Evolutionary conservation across 306 rosid genomes (phyloP), one percentile per base, ranked within the genome.

Genomic region (Ziziphus jujuba): DNA sequence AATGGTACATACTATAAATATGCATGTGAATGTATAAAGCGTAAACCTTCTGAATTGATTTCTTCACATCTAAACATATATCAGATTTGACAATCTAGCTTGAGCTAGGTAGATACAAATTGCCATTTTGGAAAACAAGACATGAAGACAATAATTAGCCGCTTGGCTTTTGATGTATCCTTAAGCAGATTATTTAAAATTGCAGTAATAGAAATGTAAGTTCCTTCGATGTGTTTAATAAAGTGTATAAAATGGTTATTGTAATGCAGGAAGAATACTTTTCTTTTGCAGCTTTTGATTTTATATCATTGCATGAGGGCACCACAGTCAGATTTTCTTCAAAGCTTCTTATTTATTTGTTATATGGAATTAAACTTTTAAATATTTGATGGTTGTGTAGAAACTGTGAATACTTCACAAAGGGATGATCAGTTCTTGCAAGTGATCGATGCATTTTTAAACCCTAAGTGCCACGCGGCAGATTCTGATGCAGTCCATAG

Each of bases 401-500:
- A 87, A 77, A 33, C 65, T 58, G 34, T 19, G 45, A 72, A 63
- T 45, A 54, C 65, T 56, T 66, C 77, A 54, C 67, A 51, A 31
- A 59, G 47, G 57, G 79, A 75, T 63, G 80, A 66, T 50, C 69
- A 59, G 6, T 53, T 77, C 72, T 51, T 77, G 78, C 79, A 72
- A 77, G 95, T 90, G 59, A 80, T 90, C 36, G 61, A 85, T 68
- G 97, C 97, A 71, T 90, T 80, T 80, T 60, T 82, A 77, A 84
- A 78, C 75, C 97, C 97, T 66, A 90, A 81, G 75, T 85, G 92
- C 72, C 97, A 87, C 76, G 35, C 67, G 2, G 87, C 88, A 43
- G 90, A 85, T 84, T 90, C 97, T 66, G 86, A 81, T 72, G 63
- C 73, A 33, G 86, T 90, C 58, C 71, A 51, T 35, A 76, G 84